Evolutionary conservation across 768 basidiomycete species (phyloP), one percentile per base, ranked within the genome.

Genomic region (Grammothele lineata): DNA sequence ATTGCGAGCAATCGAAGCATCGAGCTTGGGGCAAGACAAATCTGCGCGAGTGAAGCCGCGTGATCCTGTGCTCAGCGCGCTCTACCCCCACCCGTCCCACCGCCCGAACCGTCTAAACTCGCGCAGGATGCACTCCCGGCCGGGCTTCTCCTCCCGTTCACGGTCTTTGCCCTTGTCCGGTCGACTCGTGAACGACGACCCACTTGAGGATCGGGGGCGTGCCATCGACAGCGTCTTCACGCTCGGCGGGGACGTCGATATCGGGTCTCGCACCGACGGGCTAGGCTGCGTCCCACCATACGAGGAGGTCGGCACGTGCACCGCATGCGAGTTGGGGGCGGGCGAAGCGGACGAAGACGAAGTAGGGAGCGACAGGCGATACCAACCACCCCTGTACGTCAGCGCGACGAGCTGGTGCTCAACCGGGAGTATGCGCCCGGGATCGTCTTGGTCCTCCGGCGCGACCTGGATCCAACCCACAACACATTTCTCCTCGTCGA

Each of bases 311-410:
- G n/a, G n/a, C n/a, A n/a, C n/a, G n/a, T n/a, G n/a, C n/a, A n/a
- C n/a, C n/a, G n/a, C 24, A 18, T 57, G 35, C 6, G 55, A 55
- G 3, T 57, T 42, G 22, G 59, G 43, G n/a, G 56, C 56, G 21
- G 58, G 50, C 25, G 62, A 49, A 36, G 51, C 54, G 42, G 37
- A 38, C n/a, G 55, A 47, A 17, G 68, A 61, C 15, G 69, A 62
- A 12, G 55, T 60, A 15, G 78, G 88, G 14, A 92, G 65, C 15
- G 84, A 76, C 10, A 94, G 71, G 7, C 91, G 78, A 67, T 92
- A 95, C 92, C 92, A 95, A 1, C 90, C 87, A n/a, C 92, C 92
- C 1, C 82, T 78, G 58, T 83, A 93, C 0, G 93, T 95, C 51
- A 95, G 65, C 4, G 88, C 90, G 48, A 95, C 69, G 17, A 96